Conservation (phyloP, 192 early-diverging fungal genomes). For the Coemansia sp. region DNA sequence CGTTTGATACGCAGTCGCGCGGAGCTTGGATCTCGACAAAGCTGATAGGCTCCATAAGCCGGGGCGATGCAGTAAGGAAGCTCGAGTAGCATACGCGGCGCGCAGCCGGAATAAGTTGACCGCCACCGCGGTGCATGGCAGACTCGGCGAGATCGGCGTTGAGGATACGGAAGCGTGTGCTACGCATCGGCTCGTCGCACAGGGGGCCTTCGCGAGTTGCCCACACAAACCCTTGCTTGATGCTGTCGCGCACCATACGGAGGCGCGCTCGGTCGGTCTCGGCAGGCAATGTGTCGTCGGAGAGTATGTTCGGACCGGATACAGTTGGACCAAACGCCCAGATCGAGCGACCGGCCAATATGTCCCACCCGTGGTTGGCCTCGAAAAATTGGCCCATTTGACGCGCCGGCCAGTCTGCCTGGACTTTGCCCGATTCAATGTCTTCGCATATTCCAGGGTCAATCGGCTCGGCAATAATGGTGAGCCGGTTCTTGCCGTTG, state of each 20-base stretch:
- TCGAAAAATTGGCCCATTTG: slow-evolving; percentile 79
- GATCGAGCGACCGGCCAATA: slow-evolving; percentile 85
- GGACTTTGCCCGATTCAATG: slow-evolving; percentile 78
- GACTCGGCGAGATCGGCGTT: slow-evolving; percentile 79
- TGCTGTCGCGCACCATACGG: slow-evolving; percentile 73
- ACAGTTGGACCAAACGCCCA: slow-evolving; percentile 98
- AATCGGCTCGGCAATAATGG: slow-evolving; percentile 92
- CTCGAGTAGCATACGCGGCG: slow-evolving; percentile 96
- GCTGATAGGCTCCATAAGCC: slow-evolving; percentile 97
- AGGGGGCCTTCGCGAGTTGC: slow-evolving; percentile 93
- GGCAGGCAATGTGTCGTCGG: slow-evolving; percentile 92
- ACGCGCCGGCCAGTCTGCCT: slow-evolving; percentile 67
- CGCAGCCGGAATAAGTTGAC: slow-evolving; percentile 95
- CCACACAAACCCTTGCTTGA: slow-evolving; percentile 98
- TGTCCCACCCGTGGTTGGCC: slow-evolving; percentile 89
- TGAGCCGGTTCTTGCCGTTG: slow-evolving; percentile 98
- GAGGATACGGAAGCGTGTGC: slow-evolving; percentile 92
- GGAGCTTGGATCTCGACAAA: slow-evolving; percentile 97
- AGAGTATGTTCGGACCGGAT: slow-evolving; percentile 85
- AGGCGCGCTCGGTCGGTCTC: slow-evolving; percentile 84
- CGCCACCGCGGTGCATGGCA: slow-evolving; percentile 89
- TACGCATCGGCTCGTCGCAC: slow-evolving; percentile 95
- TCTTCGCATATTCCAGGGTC: slow-evolving; percentile 90
- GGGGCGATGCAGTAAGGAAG: slow-evolving; percentile 90
- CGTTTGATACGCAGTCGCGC: slow-evolving; percentile 89